phyloP scores from a whole-genome alignment of 2,329 filamentous ascomycete species.

The Neonectria ditissima region DNA sequence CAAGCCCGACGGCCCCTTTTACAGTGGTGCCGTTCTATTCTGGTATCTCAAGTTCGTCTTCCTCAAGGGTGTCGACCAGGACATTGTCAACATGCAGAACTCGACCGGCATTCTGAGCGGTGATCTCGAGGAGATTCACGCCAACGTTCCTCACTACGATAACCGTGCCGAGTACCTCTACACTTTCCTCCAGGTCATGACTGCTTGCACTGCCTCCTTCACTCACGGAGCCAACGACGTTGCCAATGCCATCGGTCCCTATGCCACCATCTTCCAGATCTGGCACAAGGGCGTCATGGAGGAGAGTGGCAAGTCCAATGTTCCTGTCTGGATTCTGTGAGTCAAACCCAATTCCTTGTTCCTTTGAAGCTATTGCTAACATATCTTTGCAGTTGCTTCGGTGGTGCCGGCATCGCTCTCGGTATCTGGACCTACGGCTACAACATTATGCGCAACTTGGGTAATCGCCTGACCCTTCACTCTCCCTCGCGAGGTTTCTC shows the following conservation, averaged over 20 bases:
- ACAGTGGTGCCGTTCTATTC: conserved; percentile 33
- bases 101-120: conserved; percentile 63
- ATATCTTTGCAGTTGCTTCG: conserved; percentile 52
- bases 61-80: conserved; percentile 44
- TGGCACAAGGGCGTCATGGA: conserved; percentile 63
- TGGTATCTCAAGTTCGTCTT: conserved; percentile 43
- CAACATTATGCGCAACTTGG: conserved; percentile 73
- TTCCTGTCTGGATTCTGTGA: conserved; percentile 70
- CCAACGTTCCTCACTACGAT: conserved; percentile 68
- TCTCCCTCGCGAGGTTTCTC: conserved; percentile 70
- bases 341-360: too few species aligned
- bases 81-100: conserved; percentile 44
- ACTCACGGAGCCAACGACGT: conserved; percentile 77
- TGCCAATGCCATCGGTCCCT: conserved; percentile 71
- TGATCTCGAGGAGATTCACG: conserved; percentile 67
- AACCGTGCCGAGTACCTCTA: conserved; percentile 69
- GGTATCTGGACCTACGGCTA: conserved; percentile 74
- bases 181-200: conserved; percentile 71
- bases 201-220: conserved; percentile 72
- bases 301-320: conserved; percentile 56
- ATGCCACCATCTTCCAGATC: conserved; percentile 71
- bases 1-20: conserved; percentile 33
- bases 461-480: conserved; percentile 72
- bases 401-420: conserved; percentile 63
- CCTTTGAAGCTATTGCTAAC: too few species aligned